Percentiles rank a stretch among this genome's conserved stretches.
Evolutionary conservation across 2,329 filamentous ascomycete species (phyloP).

Genomic region (Rugonectria rugulosa): DNA sequence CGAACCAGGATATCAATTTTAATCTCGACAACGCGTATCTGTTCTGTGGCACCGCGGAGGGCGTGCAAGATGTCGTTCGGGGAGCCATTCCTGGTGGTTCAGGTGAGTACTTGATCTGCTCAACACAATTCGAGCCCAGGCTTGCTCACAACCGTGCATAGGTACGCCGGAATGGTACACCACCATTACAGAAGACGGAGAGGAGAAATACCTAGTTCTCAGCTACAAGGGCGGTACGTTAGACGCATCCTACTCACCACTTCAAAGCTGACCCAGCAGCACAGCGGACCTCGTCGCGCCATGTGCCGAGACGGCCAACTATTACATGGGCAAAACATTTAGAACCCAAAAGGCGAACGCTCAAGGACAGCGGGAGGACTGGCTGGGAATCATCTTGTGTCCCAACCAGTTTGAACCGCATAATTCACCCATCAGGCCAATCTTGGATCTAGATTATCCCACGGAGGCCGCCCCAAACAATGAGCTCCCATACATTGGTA

Average conservation of each 20-base stretch:
- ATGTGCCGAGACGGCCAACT: not conserved
- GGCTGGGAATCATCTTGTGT: constrained; percentile 11
- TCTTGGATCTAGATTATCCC: not conserved
- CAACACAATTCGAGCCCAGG: too few species aligned
- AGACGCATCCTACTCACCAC: not conserved
- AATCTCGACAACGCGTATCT: constrained; percentile 1
- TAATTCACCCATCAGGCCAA: not conserved
- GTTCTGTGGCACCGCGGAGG: constrained; percentile 3
- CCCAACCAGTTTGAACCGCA: not conserved
- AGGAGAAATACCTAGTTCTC: not conserved
- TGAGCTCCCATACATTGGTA: not conserved
- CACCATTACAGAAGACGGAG: not conserved
- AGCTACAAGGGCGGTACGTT: not conserved
- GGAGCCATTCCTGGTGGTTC: not conserved
- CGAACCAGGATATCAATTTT: too few species aligned
- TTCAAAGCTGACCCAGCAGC: not conserved
- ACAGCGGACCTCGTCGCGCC: not conserved
- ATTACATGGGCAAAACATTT: constrained; percentile 10
- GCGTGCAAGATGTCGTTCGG: not conserved
- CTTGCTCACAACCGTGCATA: not conserved
- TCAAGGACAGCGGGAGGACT: not conserved
- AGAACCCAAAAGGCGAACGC: too few species aligned
- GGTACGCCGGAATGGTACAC: not conserved
- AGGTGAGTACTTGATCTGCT: not conserved
- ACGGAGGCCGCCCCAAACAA: not conserved